Conservation (phyloP, 2,329 filamentous ascomycete species). For the Leptodontidium sp. region DNA sequence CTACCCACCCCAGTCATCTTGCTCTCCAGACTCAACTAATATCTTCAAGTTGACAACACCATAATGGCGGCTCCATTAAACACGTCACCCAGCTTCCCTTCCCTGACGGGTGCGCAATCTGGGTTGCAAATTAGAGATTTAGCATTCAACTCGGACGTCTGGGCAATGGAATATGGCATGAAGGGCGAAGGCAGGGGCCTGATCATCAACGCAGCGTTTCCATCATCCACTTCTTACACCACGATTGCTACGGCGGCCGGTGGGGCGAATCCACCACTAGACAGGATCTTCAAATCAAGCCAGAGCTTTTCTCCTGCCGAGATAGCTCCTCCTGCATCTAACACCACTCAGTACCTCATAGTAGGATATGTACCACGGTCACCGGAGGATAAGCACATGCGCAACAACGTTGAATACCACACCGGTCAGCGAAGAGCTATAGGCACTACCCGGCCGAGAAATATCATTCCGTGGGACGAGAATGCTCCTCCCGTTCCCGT, state of each 20-base stretch:
- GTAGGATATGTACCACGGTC: background rate
- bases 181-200: background rate
- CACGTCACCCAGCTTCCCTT: background rate
- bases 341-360: background rate
- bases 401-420: background rate
- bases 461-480: background rate
- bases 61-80: background rate
- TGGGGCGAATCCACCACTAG: background rate
- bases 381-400: background rate
- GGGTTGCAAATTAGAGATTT: background rate
- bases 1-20: no score
- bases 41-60: background rate
- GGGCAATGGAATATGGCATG: background rate
- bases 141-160: background rate
- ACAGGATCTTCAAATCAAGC: background rate
- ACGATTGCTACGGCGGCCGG: no score
- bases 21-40: no score
- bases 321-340: background rate
- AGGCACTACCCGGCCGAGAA: background rate
- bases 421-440: background rate
- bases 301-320: background rate
- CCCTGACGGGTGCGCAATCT: no score
- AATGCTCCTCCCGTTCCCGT: background rate
- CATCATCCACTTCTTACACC: background rate
- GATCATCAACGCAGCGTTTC: background rate